Base-by-base conservation (phyloP, 495 filamentous ascomycete genomes). In the Penicillium coffeae region DNA sequence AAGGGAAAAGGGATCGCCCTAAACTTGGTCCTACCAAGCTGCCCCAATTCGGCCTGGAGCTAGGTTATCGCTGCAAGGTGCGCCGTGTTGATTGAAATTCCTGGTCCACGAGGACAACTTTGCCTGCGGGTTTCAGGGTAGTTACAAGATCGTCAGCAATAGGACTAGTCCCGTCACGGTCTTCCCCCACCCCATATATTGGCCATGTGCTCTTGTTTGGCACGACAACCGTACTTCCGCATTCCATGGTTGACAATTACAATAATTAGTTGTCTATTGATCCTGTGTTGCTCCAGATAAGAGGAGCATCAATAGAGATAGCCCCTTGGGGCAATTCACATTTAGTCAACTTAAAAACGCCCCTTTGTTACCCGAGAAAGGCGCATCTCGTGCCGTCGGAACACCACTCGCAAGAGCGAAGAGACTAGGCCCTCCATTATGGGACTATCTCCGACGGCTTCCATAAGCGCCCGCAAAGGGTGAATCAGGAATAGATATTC, bases 61-160 rank as follows among this genome's bases (percentile, higher is more conserved):
- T 35, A 30, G 48, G 18, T 46, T 46, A 25, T 21, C 47, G 45
- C 57, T 58, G 60, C 60, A 63, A 63, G 60, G 60, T 38, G 49
- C 25, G 51, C 55, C 51, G 60, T 58, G 54, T 47, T 60, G 57
- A 63, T 60, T 63, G 60, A 47, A 63, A 63, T 61, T 27, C 15
- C 18, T 42, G 15, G 50, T 42, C 56, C 56, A 62, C 55, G 59
- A 57, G 56, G 57, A 55, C 47, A 49, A 33, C 18, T 30, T 21
- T 41, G 47, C 38, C 18, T 21, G 21, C 20, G 12, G 39, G 30
- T 34, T 38, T 14, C 25, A 34, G 25, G 25, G 25, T 30, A 30
- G 4, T 10, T 30, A 30, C 25, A 20, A 45, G 19, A 39, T 39
- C 35, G 22, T 51, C 30, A 10, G 13, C 16, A 18, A 38, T 14